Evolutionary conservation across 805 yeast species (phyloP).

Genomic region (Torulaspora maleeae): DNA sequence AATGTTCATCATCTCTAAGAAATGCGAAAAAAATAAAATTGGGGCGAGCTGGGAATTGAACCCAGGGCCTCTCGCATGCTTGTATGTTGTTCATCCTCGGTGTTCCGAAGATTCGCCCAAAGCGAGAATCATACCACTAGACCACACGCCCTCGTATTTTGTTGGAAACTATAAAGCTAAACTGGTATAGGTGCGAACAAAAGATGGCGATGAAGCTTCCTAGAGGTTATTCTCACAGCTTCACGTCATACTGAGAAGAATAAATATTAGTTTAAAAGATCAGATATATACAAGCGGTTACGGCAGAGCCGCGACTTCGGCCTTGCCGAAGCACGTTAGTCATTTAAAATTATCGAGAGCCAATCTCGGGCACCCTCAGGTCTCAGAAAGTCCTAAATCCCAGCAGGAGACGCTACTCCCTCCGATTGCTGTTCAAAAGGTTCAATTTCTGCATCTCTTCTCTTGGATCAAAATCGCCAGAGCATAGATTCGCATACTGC

Average conservation of each 20-base stretch:
- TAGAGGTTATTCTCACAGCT: background rate
- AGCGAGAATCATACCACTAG: conserved; percentile 41
- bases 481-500: conserved; percentile 69
- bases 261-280: no score
- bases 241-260: background rate
- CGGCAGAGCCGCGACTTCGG: no score
- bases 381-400: no score
- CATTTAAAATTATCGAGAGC: no score
- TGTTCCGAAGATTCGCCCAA: conserved; percentile 28
- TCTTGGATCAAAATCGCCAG: conserved; percentile 76
- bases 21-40: conserved; percentile 14
- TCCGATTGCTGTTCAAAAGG: conserved; percentile 50
- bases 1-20: no score
- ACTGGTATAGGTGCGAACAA: no score
- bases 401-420: conserved; percentile 24
- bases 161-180: no score
- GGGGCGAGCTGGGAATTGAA: conserved; percentile 53
- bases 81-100: conserved; percentile 15
- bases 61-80: conserved; percentile 58
- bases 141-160: conserved; percentile 35
- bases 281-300: no score
- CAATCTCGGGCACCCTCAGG: no score
- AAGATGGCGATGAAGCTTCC: background rate
- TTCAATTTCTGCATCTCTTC: conserved; percentile 75
- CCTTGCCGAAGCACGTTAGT: no score